Evolutionary conservation across 1,139 yeast genomes (phyloP), one percentile per base, ranked within the genome.

Genomic region (Yamadazyma buinensis): DNA sequence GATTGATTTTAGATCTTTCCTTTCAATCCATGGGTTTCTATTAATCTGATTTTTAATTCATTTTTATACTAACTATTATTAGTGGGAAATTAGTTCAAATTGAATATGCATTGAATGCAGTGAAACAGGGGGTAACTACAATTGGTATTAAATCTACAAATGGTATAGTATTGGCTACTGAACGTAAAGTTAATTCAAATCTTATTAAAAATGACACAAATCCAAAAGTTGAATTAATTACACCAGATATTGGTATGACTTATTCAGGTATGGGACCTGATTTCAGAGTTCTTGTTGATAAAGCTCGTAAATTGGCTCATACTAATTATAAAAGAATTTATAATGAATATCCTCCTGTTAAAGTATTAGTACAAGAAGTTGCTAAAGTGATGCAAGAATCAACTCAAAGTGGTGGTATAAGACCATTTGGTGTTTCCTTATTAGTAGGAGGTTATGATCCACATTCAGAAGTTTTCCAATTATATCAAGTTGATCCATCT

Each of bases 211-310:
- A 77, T 22, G 95, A 84, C 36, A 76, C 88, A 36, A 72, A 84
- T 42, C 74, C 82, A 36, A 94, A 94, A 57, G 82, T 94, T 27
- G 84, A 87, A 36, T 67, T 78, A 40, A 77, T 94, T 51, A 88
- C 98, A 2, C 98, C 98, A 26, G 88, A 92, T 55, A 86, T 92
- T 46, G 98, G 97, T 39, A 87, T 92, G 77, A 88, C 95, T 5
- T 94, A 94, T 64, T 77, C 96, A 13, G 99, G 99, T 20, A 90
- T 94, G 97, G 98, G 98, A 11, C 98, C 99, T 15, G 99, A 94
- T 61, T 94, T 85, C 68, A 75, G 99, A 47, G 95, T 94, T 15
- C 75, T 94, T 34, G 88, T 90, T 29, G 97, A 92, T 60, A 84
- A 84, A 58, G 92, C 97, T 11, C 77, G 99, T 51, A 90, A 87